phyloP scores from a whole-genome alignment of 352 stramenopile species.

The Phytophthora ramorum region DNA sequence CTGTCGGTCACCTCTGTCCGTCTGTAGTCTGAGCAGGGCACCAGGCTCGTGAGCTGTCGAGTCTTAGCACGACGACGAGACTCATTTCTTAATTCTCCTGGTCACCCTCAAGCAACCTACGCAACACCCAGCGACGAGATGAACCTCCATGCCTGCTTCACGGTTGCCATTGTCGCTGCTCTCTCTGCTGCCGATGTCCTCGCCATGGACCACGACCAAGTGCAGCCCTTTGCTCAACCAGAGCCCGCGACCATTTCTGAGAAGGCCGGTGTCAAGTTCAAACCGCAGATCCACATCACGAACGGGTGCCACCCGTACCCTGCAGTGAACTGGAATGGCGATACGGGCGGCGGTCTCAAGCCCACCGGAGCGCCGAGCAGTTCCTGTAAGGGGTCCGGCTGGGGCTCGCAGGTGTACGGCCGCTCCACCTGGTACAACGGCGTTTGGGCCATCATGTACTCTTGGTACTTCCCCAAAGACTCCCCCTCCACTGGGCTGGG shows the following conservation, averaged over 20 bases:
- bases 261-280: conserved; percentile 4
- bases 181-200: background rate
- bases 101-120: background rate
- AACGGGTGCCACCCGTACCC: conserved; percentile 4
- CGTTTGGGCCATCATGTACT: conserved; percentile 33
- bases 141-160: background rate
- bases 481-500: conserved; percentile 29
- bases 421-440: conserved; percentile 27
- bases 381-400: conserved; percentile 23
- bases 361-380: background rate
- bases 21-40: background rate
- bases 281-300: conserved; percentile 5
- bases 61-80: background rate
- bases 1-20: background rate
- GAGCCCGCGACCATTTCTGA: conserved; percentile 2
- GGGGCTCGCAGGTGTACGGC: conserved; percentile 25
- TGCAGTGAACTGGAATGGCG: background rate
- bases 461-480: conserved; percentile 50
- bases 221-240: conserved; percentile 2
- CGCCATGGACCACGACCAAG: conserved; percentile 7
- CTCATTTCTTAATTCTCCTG: background rate
- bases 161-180: background rate
- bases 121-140: background rate
- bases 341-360: background rate
- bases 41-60: background rate